phyloP scores from a whole-genome alignment of 2,329 filamentous ascomycete genomes.

The Cordyceps cicadae region DNA sequence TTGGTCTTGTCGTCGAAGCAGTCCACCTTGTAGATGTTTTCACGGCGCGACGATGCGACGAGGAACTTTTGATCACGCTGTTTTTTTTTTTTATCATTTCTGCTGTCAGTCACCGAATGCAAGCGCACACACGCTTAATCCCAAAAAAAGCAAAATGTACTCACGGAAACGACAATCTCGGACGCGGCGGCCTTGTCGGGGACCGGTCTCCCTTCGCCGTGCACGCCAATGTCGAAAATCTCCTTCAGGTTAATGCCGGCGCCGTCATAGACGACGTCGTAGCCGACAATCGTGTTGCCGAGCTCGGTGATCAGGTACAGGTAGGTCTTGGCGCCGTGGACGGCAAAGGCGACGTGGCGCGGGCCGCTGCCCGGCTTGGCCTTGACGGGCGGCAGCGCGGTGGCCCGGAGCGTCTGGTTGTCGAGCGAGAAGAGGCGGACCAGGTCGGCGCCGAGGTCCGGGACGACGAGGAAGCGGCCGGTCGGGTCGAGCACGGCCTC shows the following conservation, averaged over 20 bases:
- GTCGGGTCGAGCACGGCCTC: slow-evolving; percentile 40
- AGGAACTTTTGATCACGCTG: slow-evolving; percentile 55
- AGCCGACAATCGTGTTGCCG: slow-evolving; percentile 47
- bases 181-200: slow-evolving; percentile 38
- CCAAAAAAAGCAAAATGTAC: slow-evolving; percentile 16
- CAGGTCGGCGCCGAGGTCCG: slow-evolving; percentile 43
- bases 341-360: slow-evolving; percentile 53
- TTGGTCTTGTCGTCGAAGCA: slow-evolving; percentile 34
- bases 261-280: slow-evolving; percentile 43
- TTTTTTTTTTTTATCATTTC: no score
- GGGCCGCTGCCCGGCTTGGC: slow-evolving; percentile 51
- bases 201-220: slow-evolving; percentile 34
- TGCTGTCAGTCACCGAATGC: background rate
- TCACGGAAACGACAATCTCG: slow-evolving; percentile 51
- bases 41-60: slow-evolving; percentile 60
- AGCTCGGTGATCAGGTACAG: slow-evolving; percentile 58
- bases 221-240: slow-evolving; percentile 39
- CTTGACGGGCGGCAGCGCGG: slow-evolving; percentile 30
- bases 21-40: slow-evolving; percentile 42
- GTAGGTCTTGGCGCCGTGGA: slow-evolving; percentile 36
- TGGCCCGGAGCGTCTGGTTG: slow-evolving; percentile 34
- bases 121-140: background rate
- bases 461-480: slow-evolving; percentile 40
- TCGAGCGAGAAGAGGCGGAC: slow-evolving; percentile 47
- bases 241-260: slow-evolving; percentile 34